Percentiles rank a stretch among this genome's conserved stretches.
Conservation (phyloP, 352 stramenopile species). For the Phytophthora rubi region DNA sequence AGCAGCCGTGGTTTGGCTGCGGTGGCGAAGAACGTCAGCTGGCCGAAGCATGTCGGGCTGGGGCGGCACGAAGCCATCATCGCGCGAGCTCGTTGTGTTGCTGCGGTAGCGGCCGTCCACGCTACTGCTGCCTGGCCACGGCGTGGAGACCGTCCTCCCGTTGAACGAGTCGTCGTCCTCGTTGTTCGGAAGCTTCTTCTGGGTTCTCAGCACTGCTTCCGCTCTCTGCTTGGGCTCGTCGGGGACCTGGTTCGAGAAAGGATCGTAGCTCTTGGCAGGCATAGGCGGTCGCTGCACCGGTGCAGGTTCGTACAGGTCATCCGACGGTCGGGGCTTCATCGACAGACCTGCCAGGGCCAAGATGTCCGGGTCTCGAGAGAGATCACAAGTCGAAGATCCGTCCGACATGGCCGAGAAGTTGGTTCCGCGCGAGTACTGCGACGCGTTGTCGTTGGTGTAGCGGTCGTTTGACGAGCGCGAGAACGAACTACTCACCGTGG, state of each 20-base stretch:
- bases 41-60: constrained; percentile 27
- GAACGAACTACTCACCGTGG: constrained; percentile 65
- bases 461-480: constrained; percentile 42
- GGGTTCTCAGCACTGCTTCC: constrained; percentile 1
- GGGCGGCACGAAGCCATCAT: constrained; percentile 6
- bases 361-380: constrained; percentile 60
- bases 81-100: constrained; percentile 24
- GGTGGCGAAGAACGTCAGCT: constrained; percentile 41
- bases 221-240: constrained; percentile 20
- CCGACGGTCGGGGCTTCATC: constrained; percentile 37
- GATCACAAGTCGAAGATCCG: constrained; percentile 42
- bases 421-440: constrained; percentile 40
- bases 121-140: constrained; percentile 23
- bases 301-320: constrained; percentile 32
- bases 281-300: constrained; percentile 12
- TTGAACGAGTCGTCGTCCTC: constrained; percentile 20
- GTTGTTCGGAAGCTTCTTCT: background rate
- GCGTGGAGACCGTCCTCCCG: constrained; percentile 4
- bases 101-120: constrained; percentile 28
- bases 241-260: constrained; percentile 19
- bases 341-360: constrained; percentile 60
- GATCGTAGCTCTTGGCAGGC: constrained; percentile 25
- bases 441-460: constrained; percentile 40
- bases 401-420: constrained; percentile 59
- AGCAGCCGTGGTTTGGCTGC: constrained; percentile 30